Conservation (phyloP, 2,329 filamentous ascomycete species). For the Cladosporium sphaerospermum region DNA sequence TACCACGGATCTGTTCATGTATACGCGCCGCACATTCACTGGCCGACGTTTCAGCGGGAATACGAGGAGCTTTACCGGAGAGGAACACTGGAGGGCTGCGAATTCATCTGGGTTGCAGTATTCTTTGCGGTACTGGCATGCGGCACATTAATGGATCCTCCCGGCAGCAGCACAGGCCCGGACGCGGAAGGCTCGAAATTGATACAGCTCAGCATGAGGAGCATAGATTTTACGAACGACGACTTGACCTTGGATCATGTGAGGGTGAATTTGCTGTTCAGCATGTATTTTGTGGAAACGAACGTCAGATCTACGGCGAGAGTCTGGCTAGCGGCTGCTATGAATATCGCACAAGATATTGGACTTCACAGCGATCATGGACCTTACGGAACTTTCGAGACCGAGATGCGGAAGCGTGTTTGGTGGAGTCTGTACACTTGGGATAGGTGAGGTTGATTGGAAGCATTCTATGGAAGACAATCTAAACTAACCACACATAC, state of each 20-base stretch:
- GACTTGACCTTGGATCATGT: slow-evolving; percentile 70
- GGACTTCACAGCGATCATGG: slow-evolving; percentile 72
- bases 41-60: slow-evolving; percentile 71
- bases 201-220: slow-evolving; percentile 62
- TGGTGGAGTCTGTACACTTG: slow-evolving; percentile 95
- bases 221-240: slow-evolving; percentile 77
- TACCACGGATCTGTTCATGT: slow-evolving; percentile 74
- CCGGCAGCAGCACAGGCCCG: slow-evolving; percentile 49
- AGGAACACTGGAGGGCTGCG: slow-evolving; percentile 53
- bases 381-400: slow-evolving; percentile 67
- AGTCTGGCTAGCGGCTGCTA: slow-evolving; percentile 75
- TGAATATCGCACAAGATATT: slow-evolving; percentile 76
- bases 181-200: slow-evolving; percentile 56
- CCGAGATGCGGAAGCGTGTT: slow-evolving; percentile 76
- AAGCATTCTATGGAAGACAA: not conserved
- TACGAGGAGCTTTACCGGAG: slow-evolving; percentile 71
- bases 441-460: slow-evolving; percentile 56
- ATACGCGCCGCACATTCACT: slow-evolving; percentile 79
- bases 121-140: slow-evolving; percentile 80
- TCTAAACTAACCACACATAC: slow-evolving; percentile 28
- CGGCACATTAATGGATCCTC: slow-evolving; percentile 65
- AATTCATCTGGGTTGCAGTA: slow-evolving; percentile 68
- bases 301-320: slow-evolving; percentile 82
- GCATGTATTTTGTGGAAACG: slow-evolving; percentile 75
- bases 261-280: slow-evolving; percentile 64